Evolutionary conservation across 1,284 basidiomycete genomes (phyloP), one percentile per base, ranked within the genome.

Genomic region (Apiotrichum domesticum): DNA sequence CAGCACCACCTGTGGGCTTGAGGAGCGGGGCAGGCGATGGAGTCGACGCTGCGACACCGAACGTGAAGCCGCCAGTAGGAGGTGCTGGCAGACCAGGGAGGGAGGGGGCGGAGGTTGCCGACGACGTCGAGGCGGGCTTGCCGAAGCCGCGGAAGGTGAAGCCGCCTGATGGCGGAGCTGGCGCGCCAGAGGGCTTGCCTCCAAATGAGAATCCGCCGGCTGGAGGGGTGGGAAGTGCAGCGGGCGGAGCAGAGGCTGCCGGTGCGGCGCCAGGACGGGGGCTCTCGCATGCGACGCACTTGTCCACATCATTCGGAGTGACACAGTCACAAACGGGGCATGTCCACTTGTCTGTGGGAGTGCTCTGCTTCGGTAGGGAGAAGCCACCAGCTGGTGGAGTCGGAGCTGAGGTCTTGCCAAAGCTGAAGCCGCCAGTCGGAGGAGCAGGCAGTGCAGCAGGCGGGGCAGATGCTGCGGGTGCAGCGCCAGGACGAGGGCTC

Each of bases 271-370:
- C 49, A 3, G 63, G 66, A 29, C 74, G 70, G 0, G 79, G 77
- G 4, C 76, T 62, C 46, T 83, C 82, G 56, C 84, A 86, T 21
- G 82, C 61, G 0, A 73, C 76, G 64, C 84, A 85, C 65, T 83
- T 82, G 35, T 70, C 67, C 39, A 21, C 21, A 21, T 21, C 21
- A 21, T 21, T 21, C 21, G 21, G 21, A 21, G 21, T 21, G 21
- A 21, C 21, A 21, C 21, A 53, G 11, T 83, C 82, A 57, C 84
- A 86, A 35, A 82, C 61, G 0, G 73, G 75, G 64, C 84, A 85
- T 66, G 83, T 82, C 45, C 21, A 21, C 21, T 21, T 21, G 21
- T 69, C 68, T 42, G 67, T 76, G 3, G 78, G 80, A 14, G 68
- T 71, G 7, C 69, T 74, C 6, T 79, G 72, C 61, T 83, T 84